Conservation (phyloP, 495 filamentous ascomycete species). For the Neurospora discreta region DNA sequence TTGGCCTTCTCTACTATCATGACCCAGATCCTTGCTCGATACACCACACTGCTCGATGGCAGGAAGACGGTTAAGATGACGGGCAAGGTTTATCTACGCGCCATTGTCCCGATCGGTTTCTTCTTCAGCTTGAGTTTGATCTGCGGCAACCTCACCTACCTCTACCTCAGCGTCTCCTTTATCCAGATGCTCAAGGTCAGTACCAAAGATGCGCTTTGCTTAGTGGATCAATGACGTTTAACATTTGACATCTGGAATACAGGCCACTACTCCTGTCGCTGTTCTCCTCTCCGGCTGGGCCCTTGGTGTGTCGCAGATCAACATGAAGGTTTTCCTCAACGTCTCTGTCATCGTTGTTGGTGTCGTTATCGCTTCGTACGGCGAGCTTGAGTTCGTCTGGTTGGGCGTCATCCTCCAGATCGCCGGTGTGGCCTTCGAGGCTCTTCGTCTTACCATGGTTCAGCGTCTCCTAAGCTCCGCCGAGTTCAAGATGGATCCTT, state of each 20-base stretch:
- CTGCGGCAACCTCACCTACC: constrained; percentile 84
- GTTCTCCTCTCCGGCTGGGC: constrained; percentile 78
- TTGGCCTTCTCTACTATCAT: constrained; percentile 79
- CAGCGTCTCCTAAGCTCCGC: constrained; percentile 77
- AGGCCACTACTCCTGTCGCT: constrained; percentile 86
- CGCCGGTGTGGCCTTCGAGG: constrained; percentile 78
- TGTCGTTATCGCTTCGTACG: constrained; percentile 80
- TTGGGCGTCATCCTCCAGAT: constrained; percentile 81
- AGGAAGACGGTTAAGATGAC: constrained; percentile 91
- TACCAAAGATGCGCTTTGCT: constrained; percentile 8
- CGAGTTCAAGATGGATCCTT: constrained; percentile 96
- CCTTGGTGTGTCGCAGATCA: constrained; percentile 64
- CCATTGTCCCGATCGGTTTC: constrained; percentile 84
- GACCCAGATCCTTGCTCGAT: constrained; percentile 81
- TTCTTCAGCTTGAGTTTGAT: constrained; percentile 93
- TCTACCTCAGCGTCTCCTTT: constrained; percentile 87
- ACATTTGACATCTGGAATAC: constrained; percentile 6
- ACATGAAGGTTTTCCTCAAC: constrained; percentile 70
- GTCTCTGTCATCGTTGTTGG: constrained; percentile 82
- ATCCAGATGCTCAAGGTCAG: constrained; percentile 95
- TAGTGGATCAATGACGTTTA: constrained; percentile 7
- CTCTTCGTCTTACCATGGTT: constrained; percentile 83
- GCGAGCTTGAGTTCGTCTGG: constrained; percentile 85
- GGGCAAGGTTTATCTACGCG: constrained; percentile 76
- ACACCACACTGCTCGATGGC: constrained; percentile 75